These are phyloP conservation scores for Botryotinia calthae DNA, from an alignment of 2,329 filamentous ascomycete species.

Conservation along the genomic window DNA sequence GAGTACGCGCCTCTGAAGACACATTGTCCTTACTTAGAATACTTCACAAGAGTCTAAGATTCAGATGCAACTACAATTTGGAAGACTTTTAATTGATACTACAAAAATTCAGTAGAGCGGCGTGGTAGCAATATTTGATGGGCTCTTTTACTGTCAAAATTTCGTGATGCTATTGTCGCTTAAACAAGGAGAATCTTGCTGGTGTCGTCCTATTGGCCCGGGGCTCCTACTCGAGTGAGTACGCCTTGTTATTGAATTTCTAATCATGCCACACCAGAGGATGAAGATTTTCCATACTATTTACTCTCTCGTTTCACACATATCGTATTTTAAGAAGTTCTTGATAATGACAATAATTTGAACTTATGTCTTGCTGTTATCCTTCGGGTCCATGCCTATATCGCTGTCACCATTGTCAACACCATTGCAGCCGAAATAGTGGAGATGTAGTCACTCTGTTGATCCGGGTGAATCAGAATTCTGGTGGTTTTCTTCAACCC, in stretches of 20 bases:
- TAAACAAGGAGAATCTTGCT: constrained; percentile 2
- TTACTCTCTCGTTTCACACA: neutral
- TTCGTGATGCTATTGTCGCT: neutral
- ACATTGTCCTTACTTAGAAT: no score
- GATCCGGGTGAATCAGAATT: neutral
- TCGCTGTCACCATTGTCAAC: neutral
- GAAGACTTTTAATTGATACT: neutral
- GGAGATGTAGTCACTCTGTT: neutral
- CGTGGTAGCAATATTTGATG: neutral
- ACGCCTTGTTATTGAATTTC: neutral
- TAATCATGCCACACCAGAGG: fast-evolving
- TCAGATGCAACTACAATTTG: neutral
- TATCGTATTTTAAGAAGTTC: no score
- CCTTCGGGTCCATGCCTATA: neutral
- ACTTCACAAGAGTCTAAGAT: neutral
- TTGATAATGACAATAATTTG: neutral
- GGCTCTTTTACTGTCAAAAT: neutral
- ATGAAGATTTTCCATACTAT: neutral
- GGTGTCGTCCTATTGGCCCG: neutral
- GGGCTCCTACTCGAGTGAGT: neutral
- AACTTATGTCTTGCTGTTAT: neutral
- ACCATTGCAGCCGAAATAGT: neutral
- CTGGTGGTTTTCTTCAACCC: neutral
- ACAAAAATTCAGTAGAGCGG: neutral
- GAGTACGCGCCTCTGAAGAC: neutral